Conservation (phyloP, 2,329 filamentous ascomycete species). For the Laburnicola sp. region DNA sequence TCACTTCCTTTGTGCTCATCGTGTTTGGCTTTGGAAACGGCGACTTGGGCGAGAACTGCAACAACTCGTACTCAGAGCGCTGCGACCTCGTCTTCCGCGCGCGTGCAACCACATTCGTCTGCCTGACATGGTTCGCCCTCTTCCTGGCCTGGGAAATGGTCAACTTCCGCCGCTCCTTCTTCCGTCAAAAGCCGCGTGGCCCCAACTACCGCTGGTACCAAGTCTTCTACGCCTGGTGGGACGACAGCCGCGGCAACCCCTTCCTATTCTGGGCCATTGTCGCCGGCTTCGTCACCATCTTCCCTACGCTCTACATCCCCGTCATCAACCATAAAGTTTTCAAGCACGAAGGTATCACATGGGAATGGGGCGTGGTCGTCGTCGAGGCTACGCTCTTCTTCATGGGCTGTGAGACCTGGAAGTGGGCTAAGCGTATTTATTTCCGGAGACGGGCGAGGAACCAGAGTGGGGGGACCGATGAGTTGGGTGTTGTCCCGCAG, state of each 20-base stretch:
- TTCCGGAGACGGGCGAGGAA: too few relatives aligned
- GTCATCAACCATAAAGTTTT: slow-evolving; percentile 65
- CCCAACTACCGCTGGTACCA: slow-evolving; percentile 57
- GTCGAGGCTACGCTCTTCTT: slow-evolving; percentile 63
- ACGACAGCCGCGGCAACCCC: slow-evolving; percentile 67
- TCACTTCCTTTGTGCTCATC: slow-evolving; percentile 15
- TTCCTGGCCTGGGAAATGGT: slow-evolving; percentile 76
- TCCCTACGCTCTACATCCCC: slow-evolving; percentile 61
- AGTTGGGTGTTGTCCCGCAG: too few relatives aligned
- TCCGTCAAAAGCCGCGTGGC: slow-evolving; percentile 66
- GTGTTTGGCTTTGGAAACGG: slow-evolving; percentile 20
- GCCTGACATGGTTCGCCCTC: slow-evolving; percentile 71
- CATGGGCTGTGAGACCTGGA: slow-evolving; percentile 63
- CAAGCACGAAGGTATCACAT: slow-evolving; percentile 62
- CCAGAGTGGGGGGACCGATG: too few relatives aligned
- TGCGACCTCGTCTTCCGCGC: slow-evolving; percentile 46
- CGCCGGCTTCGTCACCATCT: slow-evolving; percentile 44
- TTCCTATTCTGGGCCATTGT: slow-evolving; percentile 55
- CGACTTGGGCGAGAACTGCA: slow-evolving; percentile 21
- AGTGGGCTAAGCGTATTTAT: slow-evolving; percentile 60
- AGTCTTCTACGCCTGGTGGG: slow-evolving; percentile 57
- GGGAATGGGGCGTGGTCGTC: slow-evolving; percentile 69
- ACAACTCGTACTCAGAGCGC: slow-evolving; percentile 12
- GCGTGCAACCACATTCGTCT: slow-evolving; percentile 70
- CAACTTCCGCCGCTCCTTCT: slow-evolving; percentile 68